These are phyloP conservation scores for Veloboletus limbatus DNA, from an alignment of 1,284 basidiomycete genomes.

Conservation along the genomic window DNA sequence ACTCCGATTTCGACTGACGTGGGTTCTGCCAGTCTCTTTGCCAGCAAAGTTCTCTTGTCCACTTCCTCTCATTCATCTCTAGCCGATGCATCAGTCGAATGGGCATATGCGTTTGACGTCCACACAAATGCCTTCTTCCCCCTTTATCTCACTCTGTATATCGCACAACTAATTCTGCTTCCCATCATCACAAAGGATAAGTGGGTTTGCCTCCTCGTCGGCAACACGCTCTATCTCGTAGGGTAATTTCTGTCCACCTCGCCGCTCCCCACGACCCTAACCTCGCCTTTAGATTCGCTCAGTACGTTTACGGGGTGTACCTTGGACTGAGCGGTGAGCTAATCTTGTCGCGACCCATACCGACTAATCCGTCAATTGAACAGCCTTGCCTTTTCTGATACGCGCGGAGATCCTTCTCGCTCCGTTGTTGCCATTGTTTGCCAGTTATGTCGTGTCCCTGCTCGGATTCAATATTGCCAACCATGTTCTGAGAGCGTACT, in stretches of 20 bases:
- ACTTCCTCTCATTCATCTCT: slow-evolving; percentile 72
- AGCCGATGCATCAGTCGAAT: slow-evolving; percentile 77
- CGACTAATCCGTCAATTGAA: slow-evolving; percentile 9
- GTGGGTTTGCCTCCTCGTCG: slow-evolving; percentile 91
- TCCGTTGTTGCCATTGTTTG: slow-evolving; percentile 81
- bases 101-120: slow-evolving; percentile 93
- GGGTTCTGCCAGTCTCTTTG: slow-evolving; percentile 53
- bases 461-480: slow-evolving; percentile 88
- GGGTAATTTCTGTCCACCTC: slow-evolving; percentile 49
- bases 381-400: slow-evolving; percentile 88
- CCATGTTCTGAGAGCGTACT: slow-evolving; percentile 75
- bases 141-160: slow-evolving; percentile 82
- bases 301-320: slow-evolving; percentile 90
- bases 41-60: slow-evolving; percentile 69
- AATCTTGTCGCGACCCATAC: slow-evolving; percentile 8
- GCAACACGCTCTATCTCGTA: slow-evolving; percentile 87
- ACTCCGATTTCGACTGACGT: not conserved
- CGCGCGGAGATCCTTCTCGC: slow-evolving; percentile 84
- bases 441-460: slow-evolving; percentile 80
- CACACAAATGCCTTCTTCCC: slow-evolving; percentile 96
- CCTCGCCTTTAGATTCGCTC: slow-evolving; percentile 56
- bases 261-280: slow-evolving; percentile 5
- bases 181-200: slow-evolving; percentile 80
- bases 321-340: slow-evolving; percentile 76
- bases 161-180: slow-evolving; percentile 81